Evolutionary conservation across 1,284 basidiomycete species (phyloP), one percentile per base, ranked within the genome.

Genomic region (Ganoderma multipileum): DNA sequence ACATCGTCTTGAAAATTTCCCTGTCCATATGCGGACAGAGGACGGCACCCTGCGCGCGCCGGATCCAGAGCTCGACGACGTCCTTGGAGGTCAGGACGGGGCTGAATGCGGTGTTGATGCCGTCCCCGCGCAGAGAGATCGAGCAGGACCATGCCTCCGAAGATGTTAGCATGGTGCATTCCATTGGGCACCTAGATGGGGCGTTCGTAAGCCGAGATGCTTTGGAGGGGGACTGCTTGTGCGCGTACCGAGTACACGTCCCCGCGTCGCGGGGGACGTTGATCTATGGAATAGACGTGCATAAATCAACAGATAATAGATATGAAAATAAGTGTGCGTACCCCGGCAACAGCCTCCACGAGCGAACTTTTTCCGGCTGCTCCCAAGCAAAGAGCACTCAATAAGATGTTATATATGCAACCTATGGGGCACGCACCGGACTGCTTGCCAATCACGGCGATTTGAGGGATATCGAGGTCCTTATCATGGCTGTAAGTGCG

Each of bases 201-300:
- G 28, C 41, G 39, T 4, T 5, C 8, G 16, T 60, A 3, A 54
- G 36, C 16, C 38, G 7, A 18, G n/a, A 1, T 20, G 33, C 18
- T 20, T 33, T 7, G 39, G 9, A 52, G 23, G 59, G 52, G 54
- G 12, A 52, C 23, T 26, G 41, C 66, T 28, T 4, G 33, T 30
- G 61, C 11, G 6, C 44, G 68, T 55, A 86, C 88, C 87, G 79
- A 0, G 88, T 90, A 66, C 88, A 90, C 0, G 87, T 89, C 20
- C 86, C 86, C 50, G 82, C 85, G 50, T 89, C 87, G 20, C 88
- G 79, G 20, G 88, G 88, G 28, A 89, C 87, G 52, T 78, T 85
- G 50, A 89, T 86, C 89, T 90, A 18, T 8, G n/a, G 44, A 44
- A 42, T 23, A 6, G 20, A n/a, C 28, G 39, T 5, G 39, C 12